phyloP scores from a whole-genome alignment of 2,329 filamentous ascomycete genomes.

The Lecanicillium sp. region DNA sequence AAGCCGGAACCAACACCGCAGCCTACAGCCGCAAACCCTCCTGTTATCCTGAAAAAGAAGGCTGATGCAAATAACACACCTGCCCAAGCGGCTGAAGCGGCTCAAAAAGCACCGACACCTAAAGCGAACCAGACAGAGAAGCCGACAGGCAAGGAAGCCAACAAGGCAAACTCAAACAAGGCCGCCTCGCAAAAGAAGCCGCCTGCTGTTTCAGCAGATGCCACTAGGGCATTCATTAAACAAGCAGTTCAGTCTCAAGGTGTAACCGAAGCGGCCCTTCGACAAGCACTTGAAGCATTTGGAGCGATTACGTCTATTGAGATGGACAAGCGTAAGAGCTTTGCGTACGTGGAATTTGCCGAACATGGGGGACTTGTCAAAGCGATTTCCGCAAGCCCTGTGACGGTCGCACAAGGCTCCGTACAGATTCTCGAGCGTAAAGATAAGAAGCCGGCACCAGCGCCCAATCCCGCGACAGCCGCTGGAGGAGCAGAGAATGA shows the following conservation, averaged over 20 bases:
- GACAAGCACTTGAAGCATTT: slow-evolving; percentile 65
- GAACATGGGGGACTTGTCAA: slow-evolving; percentile 65
- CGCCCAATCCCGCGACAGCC: slow-evolving; percentile 3
- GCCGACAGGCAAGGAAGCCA: slow-evolving; percentile 22
- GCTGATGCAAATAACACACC: slow-evolving; percentile 17
- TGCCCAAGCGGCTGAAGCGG: slow-evolving; percentile 2
- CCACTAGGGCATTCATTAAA: slow-evolving; percentile 68
- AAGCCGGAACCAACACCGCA: slow-evolving; percentile 27
- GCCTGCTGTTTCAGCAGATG: slow-evolving; percentile 27
- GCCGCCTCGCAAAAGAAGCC: slow-evolving; percentile 26
- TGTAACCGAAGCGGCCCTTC: slow-evolving; percentile 74
- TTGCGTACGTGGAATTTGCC: slow-evolving; percentile 86
- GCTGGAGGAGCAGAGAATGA: slow-evolving; percentile 3
- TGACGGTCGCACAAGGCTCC: slow-evolving; percentile 74
- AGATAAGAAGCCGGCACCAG: slow-evolving; percentile 39
- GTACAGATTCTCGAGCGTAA: slow-evolving; percentile 83
- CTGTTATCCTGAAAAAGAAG: slow-evolving; percentile 35
- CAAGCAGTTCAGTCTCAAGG: slow-evolving; percentile 85
- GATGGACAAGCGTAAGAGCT: slow-evolving; percentile 90
- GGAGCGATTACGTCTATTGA: slow-evolving; percentile 74
- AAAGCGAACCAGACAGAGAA: slow-evolving; percentile 7
- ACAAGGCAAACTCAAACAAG: slow-evolving; percentile 28
- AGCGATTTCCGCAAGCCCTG: slow-evolving; percentile 73
- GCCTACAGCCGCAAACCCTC: slow-evolving; percentile 20
- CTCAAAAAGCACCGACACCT: slow-evolving; percentile 17